Conservation (phyloP, 2,329 filamentous ascomycete species). For the Hypoxylon sp. region DNA sequence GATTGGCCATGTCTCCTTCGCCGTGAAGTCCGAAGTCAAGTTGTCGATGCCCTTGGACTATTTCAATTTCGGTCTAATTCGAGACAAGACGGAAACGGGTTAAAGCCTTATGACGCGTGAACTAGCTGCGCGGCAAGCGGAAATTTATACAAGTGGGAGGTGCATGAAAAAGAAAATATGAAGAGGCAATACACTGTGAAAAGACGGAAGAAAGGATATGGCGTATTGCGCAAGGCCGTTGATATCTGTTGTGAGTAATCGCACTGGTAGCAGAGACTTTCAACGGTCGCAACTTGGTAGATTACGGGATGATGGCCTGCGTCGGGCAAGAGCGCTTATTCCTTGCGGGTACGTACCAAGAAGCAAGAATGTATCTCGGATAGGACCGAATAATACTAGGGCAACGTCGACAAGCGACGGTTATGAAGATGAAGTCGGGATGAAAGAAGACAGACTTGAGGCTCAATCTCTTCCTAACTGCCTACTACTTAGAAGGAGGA, state of each 20-base stretch:
- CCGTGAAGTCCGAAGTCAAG: slow-evolving; percentile 9
- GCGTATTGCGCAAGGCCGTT: slow-evolving; percentile 4
- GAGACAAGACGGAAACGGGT: slow-evolving; percentile 13
- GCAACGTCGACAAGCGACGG: slow-evolving; percentile 17
- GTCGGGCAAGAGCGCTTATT: slow-evolving; percentile 36
- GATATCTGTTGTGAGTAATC: slow-evolving; percentile 5
- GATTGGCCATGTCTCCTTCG: slow-evolving; percentile 74
- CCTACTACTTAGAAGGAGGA: slow-evolving; percentile 33
- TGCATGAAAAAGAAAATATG: slow-evolving; percentile 24
- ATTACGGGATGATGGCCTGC: slow-evolving; percentile 22
- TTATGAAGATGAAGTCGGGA: slow-evolving; percentile 9
- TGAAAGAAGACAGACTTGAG: slow-evolving; percentile 28
- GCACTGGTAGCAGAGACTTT: slow-evolving; percentile 4
- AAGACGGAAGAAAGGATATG: slow-evolving; percentile 1
- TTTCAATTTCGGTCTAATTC: slow-evolving; percentile 18
- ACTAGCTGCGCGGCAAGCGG: slow-evolving; percentile 22
- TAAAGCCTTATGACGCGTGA: slow-evolving; percentile 28
- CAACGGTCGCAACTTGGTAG: slow-evolving; percentile 33
- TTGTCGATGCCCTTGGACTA: slow-evolving; percentile 16
- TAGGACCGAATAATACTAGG: slow-evolving; percentile 12
- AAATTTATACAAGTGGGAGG: slow-evolving; percentile 23
- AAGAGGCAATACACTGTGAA: not conserved
- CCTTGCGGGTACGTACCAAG: slow-evolving; percentile 35
- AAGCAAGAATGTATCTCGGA: slow-evolving; percentile 26
- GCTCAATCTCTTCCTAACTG: slow-evolving; percentile 35